A percentile compares a stretch with the other conserved stretches of the same genome.
Conservation (phyloP, 768 basidiomycete genomes). For the Kondoa subrosea region DNA sequence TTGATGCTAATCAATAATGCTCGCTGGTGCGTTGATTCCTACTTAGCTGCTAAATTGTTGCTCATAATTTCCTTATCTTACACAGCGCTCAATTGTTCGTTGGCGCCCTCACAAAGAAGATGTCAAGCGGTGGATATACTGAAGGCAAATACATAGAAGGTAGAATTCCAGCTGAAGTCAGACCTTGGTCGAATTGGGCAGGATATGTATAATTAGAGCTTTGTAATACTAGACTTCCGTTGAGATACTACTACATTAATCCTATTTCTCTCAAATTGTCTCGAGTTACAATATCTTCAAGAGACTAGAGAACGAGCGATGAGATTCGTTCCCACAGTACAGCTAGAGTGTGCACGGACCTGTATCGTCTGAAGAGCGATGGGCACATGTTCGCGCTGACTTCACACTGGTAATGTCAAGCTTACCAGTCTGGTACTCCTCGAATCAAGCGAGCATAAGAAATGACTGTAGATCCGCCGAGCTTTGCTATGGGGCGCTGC, state of each 20-base stretch:
- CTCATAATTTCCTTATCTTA: too few relatives aligned
- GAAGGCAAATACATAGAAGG: slow-evolving; percentile 68
- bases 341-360: too few relatives aligned
- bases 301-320: background rate
- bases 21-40: too few relatives aligned
- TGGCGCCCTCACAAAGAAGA: slow-evolving; percentile 66
- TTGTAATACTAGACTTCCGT: too few relatives aligned
- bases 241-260: background rate
- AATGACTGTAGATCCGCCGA: background rate
- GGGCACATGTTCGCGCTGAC: too few relatives aligned
- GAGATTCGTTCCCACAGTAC: background rate
- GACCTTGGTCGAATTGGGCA: slow-evolving; percentile 79
- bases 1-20: slow-evolving; percentile 79
- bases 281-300: background rate
- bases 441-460: background rate
- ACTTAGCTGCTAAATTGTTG: too few relatives aligned
- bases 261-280: background rate
- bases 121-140: slow-evolving; percentile 54
- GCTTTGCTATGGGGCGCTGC: background rate
- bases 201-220: too few relatives aligned
- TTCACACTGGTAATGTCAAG: too few relatives aligned
- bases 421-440: background rate
- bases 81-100: slow-evolving; percentile 79
- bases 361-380: too few relatives aligned
- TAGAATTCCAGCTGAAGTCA: slow-evolving; percentile 60